Base-by-base conservation (phyloP, 495 filamentous ascomycete genomes). In the Penicillium coffeae region DNA sequence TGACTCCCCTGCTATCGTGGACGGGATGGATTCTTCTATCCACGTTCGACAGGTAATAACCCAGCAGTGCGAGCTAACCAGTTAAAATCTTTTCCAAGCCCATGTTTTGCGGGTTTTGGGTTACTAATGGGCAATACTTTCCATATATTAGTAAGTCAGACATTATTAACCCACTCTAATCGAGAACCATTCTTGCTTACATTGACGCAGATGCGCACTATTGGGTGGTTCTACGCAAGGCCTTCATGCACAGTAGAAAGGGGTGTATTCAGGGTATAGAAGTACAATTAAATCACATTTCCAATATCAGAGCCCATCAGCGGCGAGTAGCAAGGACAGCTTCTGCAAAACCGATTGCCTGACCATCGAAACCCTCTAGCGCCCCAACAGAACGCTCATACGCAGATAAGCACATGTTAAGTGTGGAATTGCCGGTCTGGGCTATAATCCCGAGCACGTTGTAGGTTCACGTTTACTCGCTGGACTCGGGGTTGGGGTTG, bases 11-110 rank as follows among this genome's bases (percentile, higher is more conserved):
- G 10, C 5, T 4, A 10, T 30, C 10, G 25, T 45, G 0, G n/a
- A 21, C 6, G 32, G 42, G 1, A 39, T 55, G n/a, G 15, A 14
- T 21, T 42, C 50, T 9, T 64, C 61, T 30, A 73, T 73, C 43
- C 63, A 63, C 20, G 61, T 73, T 8, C 66, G 66, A 45, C 68
- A 70, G 32, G 62, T 69, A 1, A 70, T 73, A 20, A 58, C 51
- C 38, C 70, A 73, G 56, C 57, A 70, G 54, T 69, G 63, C 18
- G 68, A 69, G 49, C 12, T 67, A n/a, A n/a, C n/a, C n/a, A n/a
- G n/a, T n/a, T n/a, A n/a, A n/a, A n/a, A n/a, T n/a, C n/a, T n/a
- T n/a, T n/a, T n/a, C n/a, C n/a, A n/a, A n/a, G n/a, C n/a, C n/a
- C n/a, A n/a, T n/a, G n/a, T n/a, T n/a, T n/a, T n/a, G n/a, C n/a